phyloP scores from a whole-genome alignment of 306 rosid species.

The Dryas drummondii region DNA sequence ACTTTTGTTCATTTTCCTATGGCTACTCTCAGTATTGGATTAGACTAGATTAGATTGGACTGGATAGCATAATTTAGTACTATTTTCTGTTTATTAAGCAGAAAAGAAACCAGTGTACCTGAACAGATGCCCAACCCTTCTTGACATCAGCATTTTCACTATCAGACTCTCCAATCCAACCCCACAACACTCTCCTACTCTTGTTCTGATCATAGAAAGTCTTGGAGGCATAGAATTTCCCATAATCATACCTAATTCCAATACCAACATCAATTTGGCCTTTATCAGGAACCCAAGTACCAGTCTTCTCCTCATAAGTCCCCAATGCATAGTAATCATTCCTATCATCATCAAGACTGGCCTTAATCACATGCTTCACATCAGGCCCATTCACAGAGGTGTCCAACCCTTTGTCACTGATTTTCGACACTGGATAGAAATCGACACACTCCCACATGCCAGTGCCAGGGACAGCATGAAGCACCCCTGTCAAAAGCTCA shows the following conservation, averaged over 20 bases:
- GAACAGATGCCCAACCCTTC: conserved; percentile 91
- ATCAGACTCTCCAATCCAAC: conserved; percentile 89
- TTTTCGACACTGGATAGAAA: conserved; percentile 60
- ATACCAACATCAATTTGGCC: conserved; percentile 60
- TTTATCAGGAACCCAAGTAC: conserved; percentile 55
- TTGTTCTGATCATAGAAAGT: conserved; percentile 59
- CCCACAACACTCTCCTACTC: conserved; percentile 81
- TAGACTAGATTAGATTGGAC: too few species aligned
- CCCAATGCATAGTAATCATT: conserved; percentile 85
- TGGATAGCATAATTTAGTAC: too few species aligned
- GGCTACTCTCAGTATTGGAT: too few species aligned
- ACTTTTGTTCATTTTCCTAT: too few species aligned
- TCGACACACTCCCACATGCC: conserved; percentile 98
- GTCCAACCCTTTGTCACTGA: conserved; percentile 45
- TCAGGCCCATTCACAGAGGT: conserved; percentile 51
- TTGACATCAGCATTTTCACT: conserved; percentile 71
- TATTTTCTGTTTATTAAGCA: not conserved
- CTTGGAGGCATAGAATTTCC: conserved; percentile 82
- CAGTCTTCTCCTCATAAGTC: conserved; percentile 56
- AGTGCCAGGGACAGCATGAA: conserved; percentile 60
- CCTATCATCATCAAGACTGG: conserved; percentile 68
- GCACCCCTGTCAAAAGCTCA: conserved; percentile 45
- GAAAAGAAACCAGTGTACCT: conserved; percentile 34
- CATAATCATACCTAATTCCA: conserved; percentile 77
- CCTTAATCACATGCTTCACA: conserved; percentile 75